A percentile compares a stretch with the other conserved stretches of the same genome.
phyloP scores from a whole-genome alignment of 352 stramenopile genomes.

The Pythium scleroteichum region DNA sequence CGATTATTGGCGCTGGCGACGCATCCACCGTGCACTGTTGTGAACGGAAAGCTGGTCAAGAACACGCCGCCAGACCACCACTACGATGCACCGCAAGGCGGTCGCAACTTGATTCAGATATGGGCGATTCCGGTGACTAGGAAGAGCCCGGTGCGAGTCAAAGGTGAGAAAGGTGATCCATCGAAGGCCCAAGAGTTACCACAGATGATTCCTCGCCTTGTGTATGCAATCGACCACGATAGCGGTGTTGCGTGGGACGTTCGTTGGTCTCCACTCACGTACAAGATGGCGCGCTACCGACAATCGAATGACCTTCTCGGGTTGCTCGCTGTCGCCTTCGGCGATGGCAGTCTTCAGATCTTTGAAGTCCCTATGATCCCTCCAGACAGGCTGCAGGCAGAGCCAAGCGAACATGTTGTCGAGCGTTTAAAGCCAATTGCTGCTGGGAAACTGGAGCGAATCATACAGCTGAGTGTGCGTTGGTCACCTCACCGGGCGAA shows the following conservation, averaged over 20 bases:
- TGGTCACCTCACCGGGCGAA: constrained; percentile 78
- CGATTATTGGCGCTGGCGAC: constrained; percentile 61
- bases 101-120: constrained; percentile 70
- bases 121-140: constrained; percentile 61
- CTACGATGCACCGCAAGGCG: constrained; percentile 57
- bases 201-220: constrained; percentile 43
- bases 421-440: constrained; percentile 53
- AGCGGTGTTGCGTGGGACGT: constrained; percentile 81
- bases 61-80: constrained; percentile 73
- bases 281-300: constrained; percentile 39
- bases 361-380: constrained; percentile 61
- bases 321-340: constrained; percentile 72
- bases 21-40: constrained; percentile 67
- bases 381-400: constrained; percentile 34
- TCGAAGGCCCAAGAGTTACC: not conserved
- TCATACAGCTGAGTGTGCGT: constrained; percentile 68
- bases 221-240: constrained; percentile 77
- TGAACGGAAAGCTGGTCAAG: constrained; percentile 61
- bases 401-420: constrained; percentile 31
- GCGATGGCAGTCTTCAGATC: constrained; percentile 69
- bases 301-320: constrained; percentile 42
- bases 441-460: constrained; percentile 36
- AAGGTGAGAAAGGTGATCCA: constrained; percentile 2
- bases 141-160: constrained; percentile 1
- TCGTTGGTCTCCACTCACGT: constrained; percentile 65